Percentiles rank a stretch among this genome's conserved stretches.
These are phyloP conservation scores for Solioccasus polychromus DNA, from an alignment of 768 basidiomycete species.

Conservation along the genomic window DNA sequence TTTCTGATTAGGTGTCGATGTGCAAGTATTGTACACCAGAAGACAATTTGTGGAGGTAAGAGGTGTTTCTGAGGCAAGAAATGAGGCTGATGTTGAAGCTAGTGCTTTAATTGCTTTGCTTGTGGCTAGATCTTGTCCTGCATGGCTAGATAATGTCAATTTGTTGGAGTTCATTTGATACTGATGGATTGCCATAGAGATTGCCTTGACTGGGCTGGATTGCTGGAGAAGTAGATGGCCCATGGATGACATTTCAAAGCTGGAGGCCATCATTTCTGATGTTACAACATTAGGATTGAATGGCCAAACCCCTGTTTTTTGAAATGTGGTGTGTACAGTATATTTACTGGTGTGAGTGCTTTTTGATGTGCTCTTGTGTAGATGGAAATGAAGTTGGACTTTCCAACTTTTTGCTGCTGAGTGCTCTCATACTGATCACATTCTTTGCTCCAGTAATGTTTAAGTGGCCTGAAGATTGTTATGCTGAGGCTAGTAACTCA, in stretches of 20 bases:
- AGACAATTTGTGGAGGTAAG: background rate
- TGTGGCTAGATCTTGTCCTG: background rate
- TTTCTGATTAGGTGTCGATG: background rate
- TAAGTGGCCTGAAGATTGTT: background rate
- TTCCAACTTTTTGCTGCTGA: background rate
- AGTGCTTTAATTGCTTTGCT: background rate
- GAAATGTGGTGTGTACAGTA: background rate
- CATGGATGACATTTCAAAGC: slow-evolving; percentile 2
- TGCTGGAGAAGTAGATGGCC: background rate
- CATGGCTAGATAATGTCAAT: too few species aligned
- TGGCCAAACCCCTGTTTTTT: slow-evolving; percentile 19
- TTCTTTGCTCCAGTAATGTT: background rate
- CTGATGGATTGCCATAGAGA: background rate
- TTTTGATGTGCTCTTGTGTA: background rate
- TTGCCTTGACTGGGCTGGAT: background rate
- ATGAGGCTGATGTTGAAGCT: too few species aligned
- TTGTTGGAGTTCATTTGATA: background rate
- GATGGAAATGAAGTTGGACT: background rate
- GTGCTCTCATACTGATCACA: background rate
- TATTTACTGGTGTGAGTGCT: background rate
- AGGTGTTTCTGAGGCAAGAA: background rate
- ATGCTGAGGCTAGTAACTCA: too few species aligned
- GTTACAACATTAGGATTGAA: slow-evolving; percentile 22
- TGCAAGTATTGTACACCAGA: background rate
- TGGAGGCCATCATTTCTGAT: slow-evolving; percentile 22